Conservation (phyloP, 1,139 yeast genomes). For the Pichia kudriavzevii region DNA sequence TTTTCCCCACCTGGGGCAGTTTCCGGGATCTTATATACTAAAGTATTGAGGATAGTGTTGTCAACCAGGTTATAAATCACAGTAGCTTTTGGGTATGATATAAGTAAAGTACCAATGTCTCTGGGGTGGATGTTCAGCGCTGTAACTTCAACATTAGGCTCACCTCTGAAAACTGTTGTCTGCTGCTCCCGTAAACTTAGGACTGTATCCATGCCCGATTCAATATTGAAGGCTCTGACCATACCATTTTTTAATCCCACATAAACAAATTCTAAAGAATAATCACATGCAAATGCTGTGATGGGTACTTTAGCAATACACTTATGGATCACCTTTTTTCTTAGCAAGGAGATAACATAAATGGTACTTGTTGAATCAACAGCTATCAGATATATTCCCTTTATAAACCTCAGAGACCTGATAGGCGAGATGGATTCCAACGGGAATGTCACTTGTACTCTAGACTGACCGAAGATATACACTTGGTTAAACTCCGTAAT, state of each 20-base stretch:
- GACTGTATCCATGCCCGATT: slow-evolving; percentile 61
- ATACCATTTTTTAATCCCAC: slow-evolving; percentile 77
- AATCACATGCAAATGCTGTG: slow-evolving; percentile 69
- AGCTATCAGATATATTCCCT: slow-evolving; percentile 74
- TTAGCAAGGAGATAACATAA: slow-evolving; percentile 61
- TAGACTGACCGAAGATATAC: slow-evolving; percentile 76
- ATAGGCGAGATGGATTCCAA: slow-evolving; percentile 46
- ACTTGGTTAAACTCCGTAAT: slow-evolving; percentile 66
- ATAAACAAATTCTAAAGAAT: slow-evolving; percentile 79
- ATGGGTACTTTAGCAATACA: slow-evolving; percentile 57
- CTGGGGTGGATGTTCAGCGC: slow-evolving; percentile 79
- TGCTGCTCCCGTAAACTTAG: slow-evolving; percentile 69
- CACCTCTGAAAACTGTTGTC: slow-evolving; percentile 42
- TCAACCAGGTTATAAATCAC: slow-evolving; percentile 61
- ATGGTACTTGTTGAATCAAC: slow-evolving; percentile 49
- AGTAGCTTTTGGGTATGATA: slow-evolving; percentile 66
- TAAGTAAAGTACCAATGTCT: slow-evolving; percentile 70
- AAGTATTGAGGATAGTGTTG: slow-evolving; percentile 47
- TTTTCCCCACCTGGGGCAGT: slow-evolving; percentile 60
- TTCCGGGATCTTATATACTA: slow-evolving; percentile 53
- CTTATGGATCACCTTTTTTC: slow-evolving; percentile 50
- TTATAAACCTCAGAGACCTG: slow-evolving; percentile 54
- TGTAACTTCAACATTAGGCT: slow-evolving; percentile 51
- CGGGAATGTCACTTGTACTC: slow-evolving; percentile 67
- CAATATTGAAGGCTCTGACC: slow-evolving; percentile 73